These are phyloP conservation scores for Nematocida sp. DNA, from an alignment of 371 early-diverging fungal species.

Conservation along the genomic window DNA sequence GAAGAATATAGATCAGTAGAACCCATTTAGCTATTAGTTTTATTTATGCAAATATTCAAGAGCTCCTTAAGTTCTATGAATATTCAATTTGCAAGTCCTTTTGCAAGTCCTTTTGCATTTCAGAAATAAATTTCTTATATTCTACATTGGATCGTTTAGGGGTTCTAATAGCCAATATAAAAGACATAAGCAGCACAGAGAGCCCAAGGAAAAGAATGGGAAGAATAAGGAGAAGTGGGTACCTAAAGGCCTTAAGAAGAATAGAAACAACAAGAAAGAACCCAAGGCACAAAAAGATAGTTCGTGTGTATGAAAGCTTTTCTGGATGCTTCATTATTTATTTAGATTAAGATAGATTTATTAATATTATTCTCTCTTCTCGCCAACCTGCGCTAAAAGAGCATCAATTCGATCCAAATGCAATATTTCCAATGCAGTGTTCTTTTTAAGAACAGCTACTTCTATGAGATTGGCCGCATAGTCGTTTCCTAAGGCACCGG, in stretches of 20 bases:
- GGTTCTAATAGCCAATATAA: background rate
- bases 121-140: background rate
- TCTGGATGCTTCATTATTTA: background rate
- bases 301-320: background rate
- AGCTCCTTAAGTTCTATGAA: no score
- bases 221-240: background rate
- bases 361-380: slow-evolving; percentile 44
- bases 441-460: slow-evolving; percentile 47
- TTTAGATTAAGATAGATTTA: no score
- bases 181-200: background rate
- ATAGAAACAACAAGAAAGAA: background rate
- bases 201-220: background rate
- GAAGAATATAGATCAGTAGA: no score
- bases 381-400: slow-evolving; percentile 62
- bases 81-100: background rate
- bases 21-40: no score
- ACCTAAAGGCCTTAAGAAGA: background rate
- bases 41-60: no score
- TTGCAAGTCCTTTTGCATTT: background rate
- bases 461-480: slow-evolving; percentile 62
- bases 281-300: background rate
- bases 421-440: slow-evolving; percentile 43
- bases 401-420: slow-evolving; percentile 59
- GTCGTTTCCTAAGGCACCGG: slow-evolving; percentile 65
- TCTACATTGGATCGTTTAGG: background rate